These are phyloP conservation scores for Aureobasidium sp. DNA, from an alignment of 2,329 filamentous ascomycete genomes.

Conservation along the genomic window DNA sequence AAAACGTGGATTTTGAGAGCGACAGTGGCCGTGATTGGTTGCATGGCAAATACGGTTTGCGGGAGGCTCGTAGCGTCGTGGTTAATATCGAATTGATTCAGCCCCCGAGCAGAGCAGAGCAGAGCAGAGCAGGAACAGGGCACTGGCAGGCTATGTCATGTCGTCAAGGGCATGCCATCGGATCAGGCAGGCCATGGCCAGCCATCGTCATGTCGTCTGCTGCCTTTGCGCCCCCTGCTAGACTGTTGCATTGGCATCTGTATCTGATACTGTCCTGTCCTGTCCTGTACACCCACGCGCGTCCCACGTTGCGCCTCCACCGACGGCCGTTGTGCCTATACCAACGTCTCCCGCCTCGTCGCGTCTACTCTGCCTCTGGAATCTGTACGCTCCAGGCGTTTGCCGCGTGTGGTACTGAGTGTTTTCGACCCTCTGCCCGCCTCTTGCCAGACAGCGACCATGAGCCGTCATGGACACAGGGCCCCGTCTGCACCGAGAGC, in stretches of 20 bases:
- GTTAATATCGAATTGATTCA: conserved; percentile 1
- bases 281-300: not conserved
- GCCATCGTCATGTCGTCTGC: not conserved
- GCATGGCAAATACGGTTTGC: not conserved
- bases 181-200: not conserved
- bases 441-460: not conserved
- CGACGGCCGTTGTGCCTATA: conserved; percentile 3
- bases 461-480: conserved; percentile 13
- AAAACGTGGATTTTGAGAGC: conserved; percentile 3
- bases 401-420: not conserved
- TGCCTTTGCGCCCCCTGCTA: not conserved
- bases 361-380: not conserved
- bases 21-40: not conserved
- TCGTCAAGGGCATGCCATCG: not conserved
- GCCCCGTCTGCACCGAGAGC: not conserved
- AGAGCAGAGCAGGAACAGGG: not conserved
- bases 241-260: too few species aligned
- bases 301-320: conserved; percentile 1
- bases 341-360: conserved; percentile 10
- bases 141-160: conserved; percentile 6
- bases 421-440: not conserved
- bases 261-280: too few species aligned
- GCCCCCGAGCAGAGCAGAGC: not conserved
- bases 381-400: not conserved
- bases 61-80: not conserved